These are phyloP conservation scores for Dovyalis caffra DNA, from an alignment of 345 rosid genomes.

Conservation along the genomic window DNA sequence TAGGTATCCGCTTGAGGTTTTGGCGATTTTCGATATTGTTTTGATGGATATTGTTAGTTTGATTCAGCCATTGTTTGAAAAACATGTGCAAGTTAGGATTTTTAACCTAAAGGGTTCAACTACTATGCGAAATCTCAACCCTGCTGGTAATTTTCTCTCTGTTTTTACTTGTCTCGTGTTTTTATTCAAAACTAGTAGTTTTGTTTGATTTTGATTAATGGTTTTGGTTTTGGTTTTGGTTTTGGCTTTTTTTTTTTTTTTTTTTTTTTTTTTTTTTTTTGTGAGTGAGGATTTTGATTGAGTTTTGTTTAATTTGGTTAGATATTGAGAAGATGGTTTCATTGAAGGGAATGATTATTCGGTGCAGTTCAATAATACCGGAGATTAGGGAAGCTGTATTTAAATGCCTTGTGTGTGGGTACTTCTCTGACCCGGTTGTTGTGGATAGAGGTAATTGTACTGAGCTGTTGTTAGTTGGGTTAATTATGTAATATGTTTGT, in stretches of 20 bases:
- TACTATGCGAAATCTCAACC: constrained; percentile 90
- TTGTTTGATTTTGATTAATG: not conserved
- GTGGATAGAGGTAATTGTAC: constrained; percentile 85
- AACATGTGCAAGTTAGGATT: constrained; percentile 84
- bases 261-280: too few relatives aligned
- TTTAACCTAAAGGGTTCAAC: constrained; percentile 70
- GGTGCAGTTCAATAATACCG: constrained; percentile 93
- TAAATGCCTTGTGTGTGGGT: constrained; percentile 88
- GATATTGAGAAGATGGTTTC: constrained; percentile 99
- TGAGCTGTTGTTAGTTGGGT: constrained; percentile 5
- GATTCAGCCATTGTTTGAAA: constrained; percentile 72
- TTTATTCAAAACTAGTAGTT: not conserved
- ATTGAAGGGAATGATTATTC: constrained; percentile 87
- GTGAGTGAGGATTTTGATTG: not conserved
- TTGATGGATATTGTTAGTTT: constrained; percentile 84
- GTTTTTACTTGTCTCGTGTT: not conserved
- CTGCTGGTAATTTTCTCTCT: constrained; percentile 57
- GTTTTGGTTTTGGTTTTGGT: too few relatives aligned
- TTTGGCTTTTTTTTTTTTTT: not conserved
- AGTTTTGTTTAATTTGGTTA: constrained; percentile 23
- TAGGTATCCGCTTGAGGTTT: constrained; percentile 83
- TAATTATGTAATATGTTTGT: not conserved
- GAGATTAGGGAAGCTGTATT: constrained; percentile 95
- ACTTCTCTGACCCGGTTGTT: constrained; percentile 72
- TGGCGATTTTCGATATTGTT: constrained; percentile 92